A percentile compares a stretch with the other conserved stretches of the same genome.
These are phyloP conservation scores for Escallonia rubra DNA, from an alignment of 129 eudicot species.

Conservation along the genomic window DNA sequence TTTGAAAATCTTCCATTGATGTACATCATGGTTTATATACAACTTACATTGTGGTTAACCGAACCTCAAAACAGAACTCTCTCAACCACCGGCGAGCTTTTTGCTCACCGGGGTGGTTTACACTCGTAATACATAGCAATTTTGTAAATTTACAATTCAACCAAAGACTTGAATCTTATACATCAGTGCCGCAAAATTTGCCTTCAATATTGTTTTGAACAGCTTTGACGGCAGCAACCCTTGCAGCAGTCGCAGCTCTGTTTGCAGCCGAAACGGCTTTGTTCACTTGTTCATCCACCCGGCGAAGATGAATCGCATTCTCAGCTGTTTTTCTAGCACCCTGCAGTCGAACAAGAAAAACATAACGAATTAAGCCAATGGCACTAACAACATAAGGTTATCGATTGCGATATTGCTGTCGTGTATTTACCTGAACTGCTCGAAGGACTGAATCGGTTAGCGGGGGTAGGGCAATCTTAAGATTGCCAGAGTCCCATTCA, in stretches of 20 bases:
- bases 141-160: slow-evolving; percentile 12
- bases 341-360: slow-evolving; percentile 19
- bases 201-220: slow-evolving; percentile 55
- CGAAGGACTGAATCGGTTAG: slow-evolving; percentile 54
- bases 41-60: slow-evolving; percentile 22
- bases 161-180: not conserved
- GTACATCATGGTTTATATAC: slow-evolving; percentile 28
- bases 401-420: slow-evolving; percentile 17
- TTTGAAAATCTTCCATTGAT: slow-evolving; percentile 20
- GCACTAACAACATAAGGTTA: not conserved
- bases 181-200: slow-evolving; percentile 35
- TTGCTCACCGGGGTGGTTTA: slow-evolving; percentile 23
- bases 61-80: slow-evolving; percentile 9
- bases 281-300: slow-evolving; percentile 67
- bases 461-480: slow-evolving; percentile 42
- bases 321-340: slow-evolving; percentile 73
- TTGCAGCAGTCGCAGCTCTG: slow-evolving; percentile 72
- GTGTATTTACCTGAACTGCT: slow-evolving; percentile 64
- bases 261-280: slow-evolving; percentile 60
- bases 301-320: slow-evolving; percentile 43
- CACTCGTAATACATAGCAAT: not conserved
- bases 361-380: not conserved
- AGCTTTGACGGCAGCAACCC: slow-evolving; percentile 83
- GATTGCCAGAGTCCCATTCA: slow-evolving; percentile 72
- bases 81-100: slow-evolving; percentile 40